A percentile compares a stretch with the other conserved stretches of the same genome.
phyloP scores from a whole-genome alignment of 768 basidiomycete species.

The Termitomyces sp. region DNA sequence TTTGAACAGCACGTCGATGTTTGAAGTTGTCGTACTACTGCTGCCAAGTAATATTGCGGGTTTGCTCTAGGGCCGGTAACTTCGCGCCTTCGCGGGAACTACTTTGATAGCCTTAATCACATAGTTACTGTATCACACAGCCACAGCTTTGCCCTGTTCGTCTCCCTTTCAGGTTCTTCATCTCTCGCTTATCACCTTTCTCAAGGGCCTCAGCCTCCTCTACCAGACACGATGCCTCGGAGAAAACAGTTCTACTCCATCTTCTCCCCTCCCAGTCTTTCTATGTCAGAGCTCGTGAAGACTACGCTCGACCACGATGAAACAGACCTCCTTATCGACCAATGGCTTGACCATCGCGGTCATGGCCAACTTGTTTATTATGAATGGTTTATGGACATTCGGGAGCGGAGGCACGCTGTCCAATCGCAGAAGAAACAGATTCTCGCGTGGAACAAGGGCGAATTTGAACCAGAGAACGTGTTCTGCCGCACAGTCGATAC shows the following conservation, averaged over 20 bases:
- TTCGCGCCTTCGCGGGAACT: conserved; percentile 21
- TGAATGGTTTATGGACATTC: conserved; percentile 71
- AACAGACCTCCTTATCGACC: conserved; percentile 77
- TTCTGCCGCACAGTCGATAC: conserved; percentile 80
- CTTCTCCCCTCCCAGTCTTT: conserved; percentile 59
- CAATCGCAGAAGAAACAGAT: conserved; percentile 46
- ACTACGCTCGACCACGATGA: conserved; percentile 75
- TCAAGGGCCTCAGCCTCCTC: not conserved
- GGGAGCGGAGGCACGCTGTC: conserved; percentile 57
- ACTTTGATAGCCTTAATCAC: conserved; percentile 19
- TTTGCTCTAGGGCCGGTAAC: conserved; percentile 26
- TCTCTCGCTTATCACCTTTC: conserved; percentile 1
- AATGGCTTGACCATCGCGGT: conserved; percentile 74
- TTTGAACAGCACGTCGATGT: too few relatives aligned
- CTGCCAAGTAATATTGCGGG: too few relatives aligned
- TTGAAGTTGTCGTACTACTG: too few relatives aligned
- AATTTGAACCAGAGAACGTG: conserved; percentile 75
- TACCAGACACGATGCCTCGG: conserved; percentile 32
- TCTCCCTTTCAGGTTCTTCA: not conserved
- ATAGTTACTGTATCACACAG: conserved; percentile 13
- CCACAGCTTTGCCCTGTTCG: conserved; percentile 15
- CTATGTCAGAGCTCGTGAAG: conserved; percentile 76
- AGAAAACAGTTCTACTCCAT: conserved; percentile 55
- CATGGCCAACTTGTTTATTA: conserved; percentile 62
- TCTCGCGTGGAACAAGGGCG: conserved; percentile 64